Base-by-base conservation (phyloP, 1,284 basidiomycete genomes). In the Tylopilus orsonianus region DNA sequence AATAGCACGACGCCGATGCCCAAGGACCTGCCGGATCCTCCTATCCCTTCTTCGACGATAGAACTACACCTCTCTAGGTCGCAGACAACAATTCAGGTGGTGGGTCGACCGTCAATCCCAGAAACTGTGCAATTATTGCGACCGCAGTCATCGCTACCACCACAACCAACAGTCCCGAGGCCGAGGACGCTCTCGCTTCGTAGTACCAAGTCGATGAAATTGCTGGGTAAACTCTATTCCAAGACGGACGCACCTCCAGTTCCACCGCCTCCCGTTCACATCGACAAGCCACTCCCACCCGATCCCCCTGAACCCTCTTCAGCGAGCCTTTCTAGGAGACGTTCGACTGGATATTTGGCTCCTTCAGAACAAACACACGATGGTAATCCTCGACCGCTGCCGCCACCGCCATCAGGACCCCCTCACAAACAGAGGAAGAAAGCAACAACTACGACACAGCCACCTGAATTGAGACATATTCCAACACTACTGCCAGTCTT, bases 401-500 rank as follows among this genome's bases (percentile, higher is more conserved):
- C 50, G 4, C 32, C 46, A 22, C 37, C 56, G 1, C 32, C 46
- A 6, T 49, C 34, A 33, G 45, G 37, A 41, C 41, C 48, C 13
- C 44, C 46, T 32, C 61, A 24, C 19, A 62, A 55, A 33, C 27
- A 41, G 52, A 75, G 72, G 65, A 75, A 73, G 65, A 73, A 69
- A 46, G 70, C 69, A 36, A 67, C 73, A 2, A 65, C 75, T 35
- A 61, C 70, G 2, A 69, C 90, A 34, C 79, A 83, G 55, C 81
- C 87, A 41, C 96, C 96, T 1, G 83, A 90, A 50, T 74, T 97
- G 44, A 74, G 76, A 49, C 78, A 87, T 56, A 81, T 97, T 49
- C 85, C 88, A 19, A 77, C 82, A 52, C 65, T 97, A 20, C 72
- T 94, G 29, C 91, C 93, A 1, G 60, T 97, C 23, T 97, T 97